These are phyloP conservation scores for Microascus cirrosus DNA, from an alignment of 2,329 filamentous ascomycete species.

Conservation along the genomic window DNA sequence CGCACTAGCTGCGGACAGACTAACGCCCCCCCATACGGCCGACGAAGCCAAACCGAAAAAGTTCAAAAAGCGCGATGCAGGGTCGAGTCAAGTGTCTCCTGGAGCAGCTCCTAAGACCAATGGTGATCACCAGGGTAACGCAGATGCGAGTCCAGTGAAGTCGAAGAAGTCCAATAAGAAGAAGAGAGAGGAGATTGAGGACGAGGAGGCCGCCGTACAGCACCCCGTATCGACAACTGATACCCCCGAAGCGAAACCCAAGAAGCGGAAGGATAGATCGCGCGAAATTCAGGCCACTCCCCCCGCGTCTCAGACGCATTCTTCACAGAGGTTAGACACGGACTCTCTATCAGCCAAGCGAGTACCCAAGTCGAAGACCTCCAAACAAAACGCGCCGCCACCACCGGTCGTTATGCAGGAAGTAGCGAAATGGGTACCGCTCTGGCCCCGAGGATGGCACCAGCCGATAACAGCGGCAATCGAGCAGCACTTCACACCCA, in stretches of 20 bases:
- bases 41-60: neutral
- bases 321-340: constrained; percentile 9
- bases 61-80: neutral
- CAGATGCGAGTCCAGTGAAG: constrained; percentile 11
- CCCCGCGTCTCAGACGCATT: constrained; percentile 8
- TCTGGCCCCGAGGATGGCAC: constrained; percentile 60
- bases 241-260: constrained; percentile 1
- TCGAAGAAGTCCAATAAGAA: constrained; percentile 16
- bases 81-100: neutral
- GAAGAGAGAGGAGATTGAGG: constrained; percentile 22
- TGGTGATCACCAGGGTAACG: constrained; percentile 8
- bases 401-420: constrained; percentile 68
- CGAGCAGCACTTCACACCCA: constrained; percentile 62
- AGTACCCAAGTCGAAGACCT: constrained; percentile 13
- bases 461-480: constrained; percentile 60
- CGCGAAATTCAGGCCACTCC: constrained; percentile 1
- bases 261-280: constrained; percentile 3
- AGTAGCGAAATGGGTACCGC: constrained; percentile 67
- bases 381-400: constrained; percentile 17
- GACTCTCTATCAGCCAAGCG: constrained; percentile 11
- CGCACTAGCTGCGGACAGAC: neutral
- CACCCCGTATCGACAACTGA: neutral
- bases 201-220: constrained; percentile 11
- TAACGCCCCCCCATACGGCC: neutral
- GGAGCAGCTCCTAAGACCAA: neutral